Base-by-base conservation (phyloP, 331 rosid genomes). In the Quercus tomentella region DNA sequence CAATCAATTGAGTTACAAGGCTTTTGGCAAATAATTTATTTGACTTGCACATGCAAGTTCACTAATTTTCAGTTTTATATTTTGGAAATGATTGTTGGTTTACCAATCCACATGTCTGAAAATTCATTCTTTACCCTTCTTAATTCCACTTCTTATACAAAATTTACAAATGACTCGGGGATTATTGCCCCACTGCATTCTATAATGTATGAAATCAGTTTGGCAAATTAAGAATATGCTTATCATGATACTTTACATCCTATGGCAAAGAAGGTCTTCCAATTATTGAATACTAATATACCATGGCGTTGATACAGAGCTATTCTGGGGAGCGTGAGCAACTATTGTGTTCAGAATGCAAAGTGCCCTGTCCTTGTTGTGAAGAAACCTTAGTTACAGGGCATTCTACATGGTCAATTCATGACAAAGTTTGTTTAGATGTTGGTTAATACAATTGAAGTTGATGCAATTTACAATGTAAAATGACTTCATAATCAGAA, bases 361-460 rank as follows among this genome's bases (percentile, higher is more conserved):
- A 67, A 67, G 72, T 67, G 72, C 28, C 72, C 72, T 9, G 72
- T 67, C 12, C 89, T 85, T 23, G 82, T 86, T 49, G 89, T 82
- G 82, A 86, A 82, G 84, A 82, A 86, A 79, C 58, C 84, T 1
- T 51, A 82, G 73, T 41, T 51, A 56, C 25, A 7, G 17, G 17
- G 45, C 52, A 2, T 26, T 15, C 58, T 25, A 54, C 51, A n/a
- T 62, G 7, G 18, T 56, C 12, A 25, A 35, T 33, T 22, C 20
- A 18, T 43, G 28, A 12, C 6, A 58, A 1, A 37, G 30, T 55
- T 74, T 35, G 6, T 9, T 18, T 49, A 35, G 41, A 67, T 35
- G 2, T 4, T 62, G 22, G 16, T 80, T 54, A 20, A 65, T 55
- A 31, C 67, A 76, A 22, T 70, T 37, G 22, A 57, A 16, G 28